Percentiles rank a stretch among this genome's conserved stretches.
phyloP scores from a whole-genome alignment of 2,329 filamentous ascomycete species.

The Epichloe uncinata region DNA sequence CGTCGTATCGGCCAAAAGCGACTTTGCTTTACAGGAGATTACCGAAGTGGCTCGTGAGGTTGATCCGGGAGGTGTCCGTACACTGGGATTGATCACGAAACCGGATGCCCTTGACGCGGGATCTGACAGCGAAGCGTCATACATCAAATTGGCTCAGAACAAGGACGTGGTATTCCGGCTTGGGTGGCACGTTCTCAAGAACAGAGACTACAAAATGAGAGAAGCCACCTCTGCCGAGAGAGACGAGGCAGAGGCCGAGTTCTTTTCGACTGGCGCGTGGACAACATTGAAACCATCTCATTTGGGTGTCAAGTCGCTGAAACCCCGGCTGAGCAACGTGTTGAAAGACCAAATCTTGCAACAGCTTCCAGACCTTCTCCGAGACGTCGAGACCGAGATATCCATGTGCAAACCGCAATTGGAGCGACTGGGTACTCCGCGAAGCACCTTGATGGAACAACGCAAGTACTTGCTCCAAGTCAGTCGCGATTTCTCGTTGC shows the following conservation, averaged over 20 bases:
- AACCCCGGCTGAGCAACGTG: slow-evolving; percentile 35
- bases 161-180: slow-evolving; percentile 32
- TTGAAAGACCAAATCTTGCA: slow-evolving; percentile 32
- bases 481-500: slow-evolving; percentile 28
- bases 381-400: slow-evolving; percentile 27
- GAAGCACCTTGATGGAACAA: slow-evolving; percentile 32
- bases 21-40: slow-evolving; percentile 43
- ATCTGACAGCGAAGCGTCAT: slow-evolving; percentile 27
- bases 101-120: slow-evolving; percentile 25
- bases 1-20: slow-evolving; percentile 40
- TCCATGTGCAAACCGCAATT: slow-evolving; percentile 24
- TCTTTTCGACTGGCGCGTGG: slow-evolving; percentile 32
- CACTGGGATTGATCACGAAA: slow-evolving; percentile 44
- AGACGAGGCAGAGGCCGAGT: slow-evolving; percentile 25
- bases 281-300: slow-evolving; percentile 16
- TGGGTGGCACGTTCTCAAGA: slow-evolving; percentile 40
- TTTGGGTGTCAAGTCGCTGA: slow-evolving; percentile 35
- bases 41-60: slow-evolving; percentile 3
- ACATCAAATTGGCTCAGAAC: slow-evolving; percentile 30
- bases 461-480: slow-evolving; percentile 31
- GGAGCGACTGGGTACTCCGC: slow-evolving; percentile 32
- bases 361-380: slow-evolving; percentile 31
- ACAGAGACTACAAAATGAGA: slow-evolving; percentile 23
- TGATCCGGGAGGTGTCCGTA: slow-evolving; percentile 22
- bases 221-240: slow-evolving; percentile 19